Evolutionary conservation across 768 basidiomycete genomes (phyloP).

Genomic region (Chalciporus piperatus): DNA sequence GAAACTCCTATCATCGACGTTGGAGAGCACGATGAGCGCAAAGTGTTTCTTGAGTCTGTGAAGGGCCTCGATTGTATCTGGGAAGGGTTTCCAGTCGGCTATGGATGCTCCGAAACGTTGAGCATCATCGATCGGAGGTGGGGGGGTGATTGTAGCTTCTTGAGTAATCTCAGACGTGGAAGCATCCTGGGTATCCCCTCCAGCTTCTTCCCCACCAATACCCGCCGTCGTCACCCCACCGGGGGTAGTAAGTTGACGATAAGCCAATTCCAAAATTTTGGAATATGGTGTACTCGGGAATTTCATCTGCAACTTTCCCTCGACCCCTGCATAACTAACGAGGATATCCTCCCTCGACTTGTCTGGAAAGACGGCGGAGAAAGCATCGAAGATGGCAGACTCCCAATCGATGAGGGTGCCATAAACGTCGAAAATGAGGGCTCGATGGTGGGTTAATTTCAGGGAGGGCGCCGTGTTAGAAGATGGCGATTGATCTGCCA

Average conservation of each 20-base stretch:
- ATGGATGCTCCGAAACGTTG: slow-evolving; percentile 60
- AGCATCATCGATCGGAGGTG: slow-evolving; percentile 27
- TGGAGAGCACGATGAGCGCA: slow-evolving; percentile 72
- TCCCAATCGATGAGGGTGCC: slow-evolving; percentile 81
- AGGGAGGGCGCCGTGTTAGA: slow-evolving; percentile 1
- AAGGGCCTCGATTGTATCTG: slow-evolving; percentile 62
- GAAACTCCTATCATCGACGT: slow-evolving; percentile 68
- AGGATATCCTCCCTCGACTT: slow-evolving; percentile 40
- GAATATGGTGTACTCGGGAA: slow-evolving; percentile 59
- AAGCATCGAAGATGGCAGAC: slow-evolving; percentile 53
- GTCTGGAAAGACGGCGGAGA: slow-evolving; percentile 31
- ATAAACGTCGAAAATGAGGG: slow-evolving; percentile 73
- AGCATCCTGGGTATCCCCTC: slow-evolving; percentile 18
- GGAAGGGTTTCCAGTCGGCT: slow-evolving; percentile 60
- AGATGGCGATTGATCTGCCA: slow-evolving; percentile 13
- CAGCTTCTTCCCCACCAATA: slow-evolving; percentile 15
- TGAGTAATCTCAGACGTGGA: slow-evolving; percentile 2
- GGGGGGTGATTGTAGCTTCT: not conserved
- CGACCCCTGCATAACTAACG: slow-evolving; percentile 48
- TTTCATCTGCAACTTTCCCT: slow-evolving; percentile 55
- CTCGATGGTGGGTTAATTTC: slow-evolving; percentile 24
- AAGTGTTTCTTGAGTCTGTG: slow-evolving; percentile 57
- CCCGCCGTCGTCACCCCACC: slow-evolving; percentile 37
- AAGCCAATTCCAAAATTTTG: slow-evolving; percentile 51
- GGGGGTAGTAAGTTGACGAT: slow-evolving; percentile 31